Evolutionary conservation across 768 basidiomycete species (phyloP), one percentile per base, ranked within the genome.

Genomic region (Thelephora ganbajun): DNA sequence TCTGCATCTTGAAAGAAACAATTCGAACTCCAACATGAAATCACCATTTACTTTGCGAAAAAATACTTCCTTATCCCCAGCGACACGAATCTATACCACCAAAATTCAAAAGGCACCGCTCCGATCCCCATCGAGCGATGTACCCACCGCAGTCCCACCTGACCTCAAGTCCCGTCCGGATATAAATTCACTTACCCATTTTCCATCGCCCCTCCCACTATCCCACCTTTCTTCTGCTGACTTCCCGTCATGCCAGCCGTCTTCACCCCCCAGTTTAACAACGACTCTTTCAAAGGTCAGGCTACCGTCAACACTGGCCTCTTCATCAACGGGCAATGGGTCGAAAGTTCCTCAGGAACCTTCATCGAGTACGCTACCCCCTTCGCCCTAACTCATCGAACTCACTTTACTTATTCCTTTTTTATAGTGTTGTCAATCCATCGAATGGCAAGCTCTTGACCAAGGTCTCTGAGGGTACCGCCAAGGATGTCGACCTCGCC

Each of bases 401-500:
- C 35, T 20, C 11, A 44, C 30, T 35, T 16, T 41, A 20, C 30
- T 43, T 11, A 30, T 52, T 34, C 33, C 44, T 49, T 34, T 46
- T 51, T 11, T 46, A 18, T 58, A 80, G 77, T 33, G 72, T 83
- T 19, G 56, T 79, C 55, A 80, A 83, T 57, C 79, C 79, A 5
- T 59, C 83, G 0, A 86, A 62, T 16, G 88, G 84, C 37, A 71
- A 83, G 57, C 53, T 74, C 44, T 70, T 80, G 57, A 75, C 76
- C 0, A 50, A 67, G 36, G 63, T 88, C 50, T 62, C 75, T 0
- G 76, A 74, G 58, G 88, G 71, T 23, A 76, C 76, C 1, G 48
- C 69, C 7, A 71, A 76, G 52, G 90, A 93, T 57, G 77, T 94
- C 51, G 83, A 93, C 60, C 55, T 61, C 43, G 89, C 89, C 0